Conservation (phyloP, 169 alveolate genomes). For the Cyclospora cayetanensis region DNA sequence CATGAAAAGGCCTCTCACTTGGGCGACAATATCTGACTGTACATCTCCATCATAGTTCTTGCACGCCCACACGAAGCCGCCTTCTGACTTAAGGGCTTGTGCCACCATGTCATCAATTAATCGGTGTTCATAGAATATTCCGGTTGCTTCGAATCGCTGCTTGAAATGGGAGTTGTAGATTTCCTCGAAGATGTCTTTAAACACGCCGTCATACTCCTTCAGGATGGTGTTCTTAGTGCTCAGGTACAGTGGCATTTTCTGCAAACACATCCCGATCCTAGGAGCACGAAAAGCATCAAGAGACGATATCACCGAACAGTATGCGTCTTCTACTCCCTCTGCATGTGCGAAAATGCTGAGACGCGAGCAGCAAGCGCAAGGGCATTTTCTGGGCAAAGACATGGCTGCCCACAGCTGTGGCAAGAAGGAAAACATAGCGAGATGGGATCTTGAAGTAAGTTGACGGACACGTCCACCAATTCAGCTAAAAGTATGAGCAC, state of each 20-base stretch:
- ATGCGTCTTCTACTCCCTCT: neutral
- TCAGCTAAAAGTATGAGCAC: too few species aligned
- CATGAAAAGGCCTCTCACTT: conserved; percentile 64
- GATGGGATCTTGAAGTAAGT: too few species aligned
- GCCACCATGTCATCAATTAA: conserved; percentile 99
- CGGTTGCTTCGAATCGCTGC: conserved; percentile 84
- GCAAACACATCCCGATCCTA: neutral
- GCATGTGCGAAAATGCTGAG: neutral
- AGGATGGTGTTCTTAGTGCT: conserved; percentile 94
- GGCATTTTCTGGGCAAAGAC: neutral
- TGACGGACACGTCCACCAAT: too few species aligned
- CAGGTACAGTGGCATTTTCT: conserved; percentile 91
- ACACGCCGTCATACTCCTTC: conserved; percentile 95
- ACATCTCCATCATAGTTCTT: conserved; percentile 98
- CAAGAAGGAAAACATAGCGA: too few species aligned
- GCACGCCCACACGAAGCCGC: conserved; percentile 99
- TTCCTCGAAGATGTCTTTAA: conserved; percentile 93
- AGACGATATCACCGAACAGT: neutral
- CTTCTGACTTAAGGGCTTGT: conserved; percentile 92
- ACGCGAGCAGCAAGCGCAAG: neutral
- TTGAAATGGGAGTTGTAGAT: conserved; percentile 89
- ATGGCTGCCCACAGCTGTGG: too few species aligned
- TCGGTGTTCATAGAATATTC: conserved; percentile 93
- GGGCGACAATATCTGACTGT: conserved; percentile 95
- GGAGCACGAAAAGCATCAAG: neutral